These are phyloP conservation scores for Aschersonia sp. DNA, from an alignment of 2,329 filamentous ascomycete genomes.

Conservation along the genomic window DNA sequence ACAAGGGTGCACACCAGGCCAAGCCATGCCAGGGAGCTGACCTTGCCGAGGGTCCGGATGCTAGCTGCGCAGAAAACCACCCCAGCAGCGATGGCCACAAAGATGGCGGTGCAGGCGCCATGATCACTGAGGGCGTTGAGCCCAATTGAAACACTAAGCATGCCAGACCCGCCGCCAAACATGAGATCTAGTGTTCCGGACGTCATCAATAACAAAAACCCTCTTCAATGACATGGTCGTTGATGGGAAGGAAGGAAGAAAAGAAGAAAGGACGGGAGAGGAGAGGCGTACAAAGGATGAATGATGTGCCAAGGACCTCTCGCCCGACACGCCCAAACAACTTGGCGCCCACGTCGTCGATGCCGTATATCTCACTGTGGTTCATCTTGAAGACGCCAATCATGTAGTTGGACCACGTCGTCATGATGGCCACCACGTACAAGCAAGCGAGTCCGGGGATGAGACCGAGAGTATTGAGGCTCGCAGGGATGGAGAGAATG, in stretches of 20 bases:
- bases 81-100: conserved; percentile 16
- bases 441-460: conserved; percentile 31
- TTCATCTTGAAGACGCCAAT: conserved; percentile 33
- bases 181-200: conserved; percentile 2
- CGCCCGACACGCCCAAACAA: conserved; percentile 31
- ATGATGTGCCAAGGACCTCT: conserved; percentile 21
- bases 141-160: conserved; percentile 20
- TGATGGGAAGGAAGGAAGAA: too few relatives aligned
- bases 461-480: conserved; percentile 29
- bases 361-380: conserved; percentile 35
- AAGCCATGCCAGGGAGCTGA: conserved; percentile 13
- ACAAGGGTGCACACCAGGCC: conserved; percentile 9
- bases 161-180: conserved; percentile 19
- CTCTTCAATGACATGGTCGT: too few relatives aligned
- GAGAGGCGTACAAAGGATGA: conserved; percentile 16
- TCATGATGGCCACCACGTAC: conserved; percentile 23
- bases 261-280: not conserved
- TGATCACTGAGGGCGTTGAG: conserved; percentile 20
- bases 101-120: conserved; percentile 8
- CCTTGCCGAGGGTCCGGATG: conserved; percentile 10
- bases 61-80: conserved; percentile 13
- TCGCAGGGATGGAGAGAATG: conserved; percentile 31
- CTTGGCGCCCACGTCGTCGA: conserved; percentile 34
- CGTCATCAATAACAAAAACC: too few relatives aligned
- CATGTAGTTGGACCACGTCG: conserved; percentile 32